Percentiles rank a stretch among this genome's conserved stretches.
These are phyloP conservation scores for Xylaria polymorpha DNA, from an alignment of 2,329 filamentous ascomycete species.

Conservation along the genomic window DNA sequence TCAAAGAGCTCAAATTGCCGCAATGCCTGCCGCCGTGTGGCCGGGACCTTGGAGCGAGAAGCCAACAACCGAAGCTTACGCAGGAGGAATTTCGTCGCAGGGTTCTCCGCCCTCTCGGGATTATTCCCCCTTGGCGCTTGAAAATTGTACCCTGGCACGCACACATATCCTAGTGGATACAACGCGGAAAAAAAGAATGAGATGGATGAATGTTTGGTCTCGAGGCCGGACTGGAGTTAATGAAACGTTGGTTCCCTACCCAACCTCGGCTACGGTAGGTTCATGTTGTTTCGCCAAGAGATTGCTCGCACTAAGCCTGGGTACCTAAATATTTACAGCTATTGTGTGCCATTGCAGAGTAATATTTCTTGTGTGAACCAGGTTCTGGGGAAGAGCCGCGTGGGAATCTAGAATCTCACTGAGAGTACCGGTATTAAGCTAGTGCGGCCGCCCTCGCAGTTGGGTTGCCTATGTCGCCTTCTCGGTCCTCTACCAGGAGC, in stretches of 20 bases:
- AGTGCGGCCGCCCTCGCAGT: not conserved
- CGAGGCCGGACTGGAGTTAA: not conserved
- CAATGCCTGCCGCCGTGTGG: constrained; percentile 8
- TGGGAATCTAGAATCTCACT: constrained; percentile 5
- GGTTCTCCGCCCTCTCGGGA: constrained; percentile 16
- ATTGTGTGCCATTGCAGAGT: constrained; percentile 4
- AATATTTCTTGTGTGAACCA: not conserved
- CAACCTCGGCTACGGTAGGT: no score
- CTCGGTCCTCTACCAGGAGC: not conserved
- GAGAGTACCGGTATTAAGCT: not conserved
- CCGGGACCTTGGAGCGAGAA: constrained; percentile 13
- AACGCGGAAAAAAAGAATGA: not conserved
- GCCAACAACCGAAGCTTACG: not conserved
- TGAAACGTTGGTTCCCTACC: no score
- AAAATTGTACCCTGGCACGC: not conserved
- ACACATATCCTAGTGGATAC: not conserved
- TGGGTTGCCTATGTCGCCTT: not conserved
- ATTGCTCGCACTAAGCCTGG: not conserved
- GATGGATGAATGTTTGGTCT: not conserved
- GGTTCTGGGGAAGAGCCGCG: not conserved
- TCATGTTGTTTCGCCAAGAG: no score
- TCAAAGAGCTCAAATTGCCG: constrained; percentile 3
- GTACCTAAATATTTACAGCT: not conserved
- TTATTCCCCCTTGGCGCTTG: not conserved
- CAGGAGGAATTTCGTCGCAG: not conserved